phyloP scores from a whole-genome alignment of 768 basidiomycete species.

The Coprinellus micaceus region DNA sequence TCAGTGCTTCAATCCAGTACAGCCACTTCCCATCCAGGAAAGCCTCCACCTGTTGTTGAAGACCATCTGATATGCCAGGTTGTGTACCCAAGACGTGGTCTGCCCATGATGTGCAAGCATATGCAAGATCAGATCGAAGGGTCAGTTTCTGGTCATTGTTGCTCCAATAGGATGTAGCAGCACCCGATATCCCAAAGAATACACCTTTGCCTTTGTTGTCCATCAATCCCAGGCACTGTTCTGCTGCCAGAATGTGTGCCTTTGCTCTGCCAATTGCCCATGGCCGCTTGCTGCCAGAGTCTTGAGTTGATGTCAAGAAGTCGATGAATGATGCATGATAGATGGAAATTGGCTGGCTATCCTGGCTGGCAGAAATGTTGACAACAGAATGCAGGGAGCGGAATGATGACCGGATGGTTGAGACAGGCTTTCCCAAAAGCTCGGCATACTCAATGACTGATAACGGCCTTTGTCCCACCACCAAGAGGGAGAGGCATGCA shows the following conservation, averaged over 20 bases:
- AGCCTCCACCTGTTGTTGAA: not conserved
- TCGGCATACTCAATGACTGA: not conserved
- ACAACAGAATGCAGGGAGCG: not conserved
- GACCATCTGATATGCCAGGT: too few species aligned
- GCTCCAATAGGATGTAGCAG: not conserved
- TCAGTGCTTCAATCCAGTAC: constrained; percentile 31
- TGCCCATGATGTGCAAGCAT: constrained; percentile 4
- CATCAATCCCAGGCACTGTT: too few species aligned
- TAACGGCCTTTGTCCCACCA: not conserved
- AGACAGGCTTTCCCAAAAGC: not conserved
- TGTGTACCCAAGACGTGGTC: not conserved
- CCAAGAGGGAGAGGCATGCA: not conserved
- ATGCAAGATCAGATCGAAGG: not conserved
- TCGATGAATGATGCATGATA: constrained; percentile 3
- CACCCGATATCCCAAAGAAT: not conserved
- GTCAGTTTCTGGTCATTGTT: not conserved
- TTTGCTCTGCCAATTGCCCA: not conserved
- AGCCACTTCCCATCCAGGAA: constrained; percentile 13
- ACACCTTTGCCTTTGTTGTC: too few species aligned
- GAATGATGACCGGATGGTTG: not conserved
- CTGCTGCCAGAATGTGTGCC: not conserved
- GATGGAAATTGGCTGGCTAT: not conserved
- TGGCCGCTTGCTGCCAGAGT: not conserved
- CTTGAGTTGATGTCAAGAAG: not conserved
- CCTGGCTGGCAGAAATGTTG: not conserved